Evolutionary conservation across 2,329 filamentous ascomycete species (phyloP).

Genomic region (Kalaharituber pfeilii): DNA sequence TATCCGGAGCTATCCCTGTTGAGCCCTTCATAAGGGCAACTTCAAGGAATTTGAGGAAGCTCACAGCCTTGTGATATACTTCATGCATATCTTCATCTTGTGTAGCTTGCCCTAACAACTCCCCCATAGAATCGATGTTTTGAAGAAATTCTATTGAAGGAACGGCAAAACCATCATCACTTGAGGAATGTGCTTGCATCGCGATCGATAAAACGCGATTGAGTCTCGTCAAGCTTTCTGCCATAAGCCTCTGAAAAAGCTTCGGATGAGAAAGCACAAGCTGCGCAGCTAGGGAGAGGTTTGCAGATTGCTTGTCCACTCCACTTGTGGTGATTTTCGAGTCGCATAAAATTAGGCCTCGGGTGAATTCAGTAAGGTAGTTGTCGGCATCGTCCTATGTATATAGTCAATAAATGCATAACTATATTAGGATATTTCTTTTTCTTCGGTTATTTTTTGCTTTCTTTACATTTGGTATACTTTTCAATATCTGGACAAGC

Average conservation of each 20-base stretch:
- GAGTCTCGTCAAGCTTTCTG: not conserved
- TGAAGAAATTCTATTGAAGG: slow-evolving; percentile 7
- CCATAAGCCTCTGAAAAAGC: not conserved
- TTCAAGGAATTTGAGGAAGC: not conserved
- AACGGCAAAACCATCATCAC: slow-evolving; percentile 15
- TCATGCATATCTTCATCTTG: no score
- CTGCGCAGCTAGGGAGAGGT: not conserved
- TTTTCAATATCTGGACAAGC: slow-evolving; percentile 8
- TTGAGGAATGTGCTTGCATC: slow-evolving; percentile 7
- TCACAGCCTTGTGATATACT: not conserved
- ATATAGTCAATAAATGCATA: not conserved
- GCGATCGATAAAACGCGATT: slow-evolving; percentile 1
- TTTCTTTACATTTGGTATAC: not conserved
- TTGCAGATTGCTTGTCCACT: not conserved
- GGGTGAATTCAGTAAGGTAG: not conserved
- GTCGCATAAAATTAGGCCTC: not conserved
- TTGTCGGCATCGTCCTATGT: not conserved
- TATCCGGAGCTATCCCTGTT: not conserved
- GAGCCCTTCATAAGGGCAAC: not conserved
- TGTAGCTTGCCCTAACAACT: no score
- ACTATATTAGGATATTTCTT: not conserved
- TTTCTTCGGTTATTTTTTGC: not conserved
- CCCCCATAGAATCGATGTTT: slow-evolving; percentile 6
- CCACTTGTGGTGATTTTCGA: not conserved
- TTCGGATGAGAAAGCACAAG: not conserved